Evolutionary conservation across 2,329 filamentous ascomycete species (phyloP).

Genomic region (Domatiomyces globalis): DNA sequence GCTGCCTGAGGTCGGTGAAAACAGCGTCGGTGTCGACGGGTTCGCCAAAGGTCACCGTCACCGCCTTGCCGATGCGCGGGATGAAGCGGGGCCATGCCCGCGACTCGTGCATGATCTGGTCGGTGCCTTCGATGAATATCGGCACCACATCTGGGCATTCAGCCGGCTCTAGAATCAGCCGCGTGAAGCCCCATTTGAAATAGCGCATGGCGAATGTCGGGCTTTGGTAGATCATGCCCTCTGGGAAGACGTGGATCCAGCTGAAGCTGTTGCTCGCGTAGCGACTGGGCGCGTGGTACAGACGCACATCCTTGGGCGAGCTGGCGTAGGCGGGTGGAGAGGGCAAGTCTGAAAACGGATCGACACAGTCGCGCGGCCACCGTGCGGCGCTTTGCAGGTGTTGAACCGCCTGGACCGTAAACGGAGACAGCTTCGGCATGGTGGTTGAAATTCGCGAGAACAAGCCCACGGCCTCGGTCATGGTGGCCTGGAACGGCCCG

Average conservation of each 20-base stretch:
- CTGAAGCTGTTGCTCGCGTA: constrained; percentile 55
- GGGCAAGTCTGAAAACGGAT: constrained; percentile 33
- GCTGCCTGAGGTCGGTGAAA: constrained; percentile 62
- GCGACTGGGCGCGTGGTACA: constrained; percentile 56
- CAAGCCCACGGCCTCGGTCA: constrained; percentile 71
- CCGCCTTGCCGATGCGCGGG: constrained; percentile 56
- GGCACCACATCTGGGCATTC: constrained; percentile 79
- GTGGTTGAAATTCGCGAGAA: constrained; percentile 46
- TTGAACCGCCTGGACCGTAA: constrained; percentile 30
- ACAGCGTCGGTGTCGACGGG: constrained; percentile 56
- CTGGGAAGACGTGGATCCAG: constrained; percentile 94
- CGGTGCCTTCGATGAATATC: constrained; percentile 85
- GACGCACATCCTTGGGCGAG: constrained; percentile 52
- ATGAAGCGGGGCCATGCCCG: constrained; percentile 66
- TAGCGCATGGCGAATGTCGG: constrained; percentile 64
- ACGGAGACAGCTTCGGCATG: constrained; percentile 13
- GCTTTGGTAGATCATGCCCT: constrained; percentile 81
- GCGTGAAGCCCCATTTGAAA: constrained; percentile 94
- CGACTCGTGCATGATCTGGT: constrained; percentile 76
- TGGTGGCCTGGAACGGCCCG: constrained; percentile 78
- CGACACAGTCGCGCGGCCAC: constrained; percentile 35
- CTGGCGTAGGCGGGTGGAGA: constrained; percentile 20
- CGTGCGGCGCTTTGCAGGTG: constrained; percentile 25
- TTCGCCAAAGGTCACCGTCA: constrained; percentile 67
- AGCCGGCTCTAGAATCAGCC: constrained; percentile 78